Evolutionary conservation across 2,329 filamentous ascomycete genomes (phyloP).

Genomic region (Clarireedia hainanense): DNA sequence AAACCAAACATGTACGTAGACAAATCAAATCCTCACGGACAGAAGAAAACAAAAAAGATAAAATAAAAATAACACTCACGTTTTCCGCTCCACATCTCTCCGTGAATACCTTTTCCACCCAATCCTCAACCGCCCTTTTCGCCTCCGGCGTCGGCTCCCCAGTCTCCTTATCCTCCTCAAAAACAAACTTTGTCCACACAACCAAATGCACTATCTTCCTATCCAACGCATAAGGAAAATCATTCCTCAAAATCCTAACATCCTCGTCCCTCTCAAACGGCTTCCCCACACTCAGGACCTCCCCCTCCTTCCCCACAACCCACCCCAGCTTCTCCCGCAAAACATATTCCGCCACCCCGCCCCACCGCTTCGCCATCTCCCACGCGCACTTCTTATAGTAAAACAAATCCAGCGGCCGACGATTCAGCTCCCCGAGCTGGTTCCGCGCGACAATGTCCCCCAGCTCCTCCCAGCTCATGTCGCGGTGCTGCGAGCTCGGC

Average conservation of each 20-base stretch:
- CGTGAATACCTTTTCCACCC: slow-evolving; percentile 60
- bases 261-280: slow-evolving; percentile 36
- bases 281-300: slow-evolving; percentile 25
- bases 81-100: slow-evolving; percentile 41
- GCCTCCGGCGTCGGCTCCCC: slow-evolving; percentile 57
- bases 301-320: slow-evolving; percentile 31
- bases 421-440: slow-evolving; percentile 67
- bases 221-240: slow-evolving; percentile 91
- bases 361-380: slow-evolving; percentile 56
- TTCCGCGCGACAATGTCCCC: slow-evolving; percentile 52
- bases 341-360: slow-evolving; percentile 72
- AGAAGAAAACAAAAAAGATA: not conserved
- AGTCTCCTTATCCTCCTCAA: slow-evolving; percentile 56
- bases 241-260: slow-evolving; percentile 72
- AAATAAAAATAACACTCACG: slow-evolving; percentile 35
- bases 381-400: slow-evolving; percentile 66
- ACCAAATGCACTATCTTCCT: slow-evolving; percentile 73
- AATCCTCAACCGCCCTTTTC: slow-evolving; percentile 59
- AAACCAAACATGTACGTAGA: not conserved
- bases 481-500: slow-evolving; percentile 56
- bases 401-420: slow-evolving; percentile 69
- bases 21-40: not conserved
- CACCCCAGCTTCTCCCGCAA: slow-evolving; percentile 63
- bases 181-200: slow-evolving; percentile 84
- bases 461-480: slow-evolving; percentile 64